Evolutionary conservation across 441 rosid genomes (phyloP).

Genomic region (Bruguiera hainesii): DNA sequence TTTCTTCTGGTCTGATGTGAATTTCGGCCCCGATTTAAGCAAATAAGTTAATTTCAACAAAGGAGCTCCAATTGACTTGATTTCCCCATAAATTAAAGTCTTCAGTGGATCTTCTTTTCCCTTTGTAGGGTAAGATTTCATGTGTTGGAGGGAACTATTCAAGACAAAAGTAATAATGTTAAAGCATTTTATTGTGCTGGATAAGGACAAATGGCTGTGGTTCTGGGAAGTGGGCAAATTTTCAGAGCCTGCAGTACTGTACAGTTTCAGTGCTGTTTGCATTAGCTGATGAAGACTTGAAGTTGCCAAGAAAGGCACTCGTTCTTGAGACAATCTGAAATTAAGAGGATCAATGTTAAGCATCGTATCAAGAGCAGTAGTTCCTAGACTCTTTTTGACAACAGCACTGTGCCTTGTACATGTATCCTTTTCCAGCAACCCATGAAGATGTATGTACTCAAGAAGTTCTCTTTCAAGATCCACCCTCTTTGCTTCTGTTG

Average conservation of each 20-base stretch:
- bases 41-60: constrained; percentile 57
- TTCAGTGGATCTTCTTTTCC: constrained; percentile 53
- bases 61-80: constrained; percentile 51
- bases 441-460: constrained; percentile 45
- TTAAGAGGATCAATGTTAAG: constrained; percentile 32
- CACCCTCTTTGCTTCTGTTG: constrained; percentile 37
- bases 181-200: constrained; percentile 35
- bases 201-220: constrained; percentile 44
- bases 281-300: constrained; percentile 64
- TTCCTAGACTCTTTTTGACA: constrained; percentile 40
- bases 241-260: constrained; percentile 27
- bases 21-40: constrained; percentile 40
- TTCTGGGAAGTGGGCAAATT: constrained; percentile 38
- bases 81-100: constrained; percentile 54
- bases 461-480: constrained; percentile 61
- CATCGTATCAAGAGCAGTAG: constrained; percentile 31
- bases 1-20: constrained; percentile 33
- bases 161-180: constrained; percentile 46
- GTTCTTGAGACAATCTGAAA: constrained; percentile 34
- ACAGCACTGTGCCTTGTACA: constrained; percentile 42
- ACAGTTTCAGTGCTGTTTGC: constrained; percentile 33
- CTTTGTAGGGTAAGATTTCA: constrained; percentile 44
- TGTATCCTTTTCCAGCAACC: constrained; percentile 40
- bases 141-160: constrained; percentile 49
- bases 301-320: constrained; percentile 54